Evolutionary conservation across 805 yeast genomes (phyloP).

Genomic region (Saturnispora kantuleensis): DNA sequence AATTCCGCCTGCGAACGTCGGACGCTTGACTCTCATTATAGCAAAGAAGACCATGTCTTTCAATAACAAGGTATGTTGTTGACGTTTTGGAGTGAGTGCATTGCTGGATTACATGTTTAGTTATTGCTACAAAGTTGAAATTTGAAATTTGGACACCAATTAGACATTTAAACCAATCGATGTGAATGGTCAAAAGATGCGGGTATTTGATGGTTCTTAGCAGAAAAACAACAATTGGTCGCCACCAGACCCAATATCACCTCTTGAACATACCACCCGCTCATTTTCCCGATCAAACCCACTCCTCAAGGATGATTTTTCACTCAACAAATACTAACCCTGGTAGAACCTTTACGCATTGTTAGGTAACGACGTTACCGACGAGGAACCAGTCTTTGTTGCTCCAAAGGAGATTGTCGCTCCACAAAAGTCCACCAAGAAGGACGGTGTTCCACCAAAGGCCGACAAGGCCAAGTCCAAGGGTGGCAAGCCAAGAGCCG

Average conservation of each 20-base stretch:
- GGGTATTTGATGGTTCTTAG: too few species aligned
- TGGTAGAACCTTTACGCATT: constrained; percentile 67
- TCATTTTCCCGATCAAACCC: neutral
- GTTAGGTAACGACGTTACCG: constrained; percentile 85
- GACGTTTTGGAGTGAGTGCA: too few species aligned
- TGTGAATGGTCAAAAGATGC: too few species aligned
- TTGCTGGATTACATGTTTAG: neutral
- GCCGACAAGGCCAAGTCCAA: constrained; percentile 76
- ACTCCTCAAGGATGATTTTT: neutral
- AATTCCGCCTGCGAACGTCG: neutral
- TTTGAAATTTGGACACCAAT: too few species aligned
- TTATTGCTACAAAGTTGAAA: too few species aligned
- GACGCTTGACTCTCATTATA: neutral
- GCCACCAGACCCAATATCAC: too few species aligned
- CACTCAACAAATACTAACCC: neutral
- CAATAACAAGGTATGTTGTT: constrained; percentile 16
- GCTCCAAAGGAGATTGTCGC: constrained; percentile 71
- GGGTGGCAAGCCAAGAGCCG: constrained; percentile 54
- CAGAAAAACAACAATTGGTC: too few species aligned
- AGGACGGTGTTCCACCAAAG: constrained; percentile 68
- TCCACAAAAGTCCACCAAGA: constrained; percentile 77
- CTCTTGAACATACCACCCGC: too few species aligned
- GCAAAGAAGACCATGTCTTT: constrained; percentile 11
- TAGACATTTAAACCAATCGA: too few species aligned
- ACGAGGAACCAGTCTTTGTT: constrained; percentile 47